Base-by-base conservation (phyloP, 1,284 basidiomycete genomes). In the Porodaedalea pini region DNA sequence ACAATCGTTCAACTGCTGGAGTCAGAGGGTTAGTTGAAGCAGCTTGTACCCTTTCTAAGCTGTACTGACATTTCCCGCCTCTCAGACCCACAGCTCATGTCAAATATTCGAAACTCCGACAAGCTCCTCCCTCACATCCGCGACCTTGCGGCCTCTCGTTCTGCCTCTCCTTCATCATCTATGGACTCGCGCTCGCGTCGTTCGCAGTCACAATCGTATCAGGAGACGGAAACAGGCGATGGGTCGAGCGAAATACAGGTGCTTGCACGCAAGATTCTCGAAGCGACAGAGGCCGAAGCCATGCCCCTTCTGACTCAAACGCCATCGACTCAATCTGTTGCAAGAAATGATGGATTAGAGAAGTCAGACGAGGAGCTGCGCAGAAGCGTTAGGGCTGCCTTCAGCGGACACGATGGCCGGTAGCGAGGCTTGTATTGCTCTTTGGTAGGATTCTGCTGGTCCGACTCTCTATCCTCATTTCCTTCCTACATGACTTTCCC, bases 1-100 rank as follows among this genome's bases (percentile, higher is more conserved):
- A 98, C 96, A 0, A 95, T 98, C 62, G 95, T 98, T 10, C 96
- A 99, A 69, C 76, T 99, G 27, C 80, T 99, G 27, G 97, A 99
- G 71, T 94, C 93, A 27, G 91, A 92, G 63, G 91, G 90, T 88
- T 69, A 60, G 78, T 67, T 6, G 25, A 13, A 2, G 6, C n/a
- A 27, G 13, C 27, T 43, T 41, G 39, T 31, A 23, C 23, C 10
- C 19, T 17, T 43, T 43, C 19, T 19, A 21, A 7, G n/a, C 13
- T 44, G 41, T 58, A 32, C 34, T 62, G 51, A 50, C 55, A 58
- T 23, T 54, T 51, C 32, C 15, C 47, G 19, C 8, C 27, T 61
- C 41, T 52, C 58, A 88, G 94, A 97, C 71, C 85, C 90, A n/a
- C 86, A 91, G 68, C 78, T 98, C 44, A 90, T 90, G 57, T 88